Conservation (phyloP, 176 grass and related monocot species). For the Carex myosuroides region DNA sequence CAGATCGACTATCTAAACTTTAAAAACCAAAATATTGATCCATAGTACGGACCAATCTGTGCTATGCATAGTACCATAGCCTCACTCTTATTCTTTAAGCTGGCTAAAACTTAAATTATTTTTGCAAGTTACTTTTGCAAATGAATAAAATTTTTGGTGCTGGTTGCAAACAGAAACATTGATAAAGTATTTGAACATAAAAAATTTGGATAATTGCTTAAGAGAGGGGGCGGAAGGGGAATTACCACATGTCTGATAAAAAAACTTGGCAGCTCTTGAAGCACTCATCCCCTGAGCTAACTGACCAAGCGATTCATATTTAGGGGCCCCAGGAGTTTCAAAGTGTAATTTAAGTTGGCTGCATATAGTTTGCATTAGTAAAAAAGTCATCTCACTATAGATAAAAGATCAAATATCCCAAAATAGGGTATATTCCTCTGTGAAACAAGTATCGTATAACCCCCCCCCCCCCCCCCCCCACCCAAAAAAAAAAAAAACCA, state of each 20-base stretch:
- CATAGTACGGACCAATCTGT: no score
- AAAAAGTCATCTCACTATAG: neutral
- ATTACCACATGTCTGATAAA: conserved; percentile 86
- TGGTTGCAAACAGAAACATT: neutral
- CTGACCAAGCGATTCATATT: conserved; percentile 56
- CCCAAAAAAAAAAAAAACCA: neutral
- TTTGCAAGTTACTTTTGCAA: no score
- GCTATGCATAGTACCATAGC: no score
- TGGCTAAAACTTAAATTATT: no score
- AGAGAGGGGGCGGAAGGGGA: neutral
- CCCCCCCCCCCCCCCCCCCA: no score
- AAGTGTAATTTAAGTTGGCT: conserved; percentile 85
- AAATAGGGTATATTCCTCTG: neutral
- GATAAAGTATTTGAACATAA: neutral
- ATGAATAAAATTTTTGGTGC: neutral
- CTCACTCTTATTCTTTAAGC: no score
- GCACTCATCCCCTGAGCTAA: conserved; percentile 56
- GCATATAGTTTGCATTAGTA: conserved; percentile 21
- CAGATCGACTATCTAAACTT: no score
- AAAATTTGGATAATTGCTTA: neutral
- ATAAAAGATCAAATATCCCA: neutral
- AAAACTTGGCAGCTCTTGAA: conserved; percentile 56
- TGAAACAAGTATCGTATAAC: neutral
- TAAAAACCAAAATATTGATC: no score
- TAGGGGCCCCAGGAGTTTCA: conserved; percentile 44